phyloP scores from a whole-genome alignment of 2,329 filamentous ascomycete genomes.

The Nigrospora osmanthi region DNA sequence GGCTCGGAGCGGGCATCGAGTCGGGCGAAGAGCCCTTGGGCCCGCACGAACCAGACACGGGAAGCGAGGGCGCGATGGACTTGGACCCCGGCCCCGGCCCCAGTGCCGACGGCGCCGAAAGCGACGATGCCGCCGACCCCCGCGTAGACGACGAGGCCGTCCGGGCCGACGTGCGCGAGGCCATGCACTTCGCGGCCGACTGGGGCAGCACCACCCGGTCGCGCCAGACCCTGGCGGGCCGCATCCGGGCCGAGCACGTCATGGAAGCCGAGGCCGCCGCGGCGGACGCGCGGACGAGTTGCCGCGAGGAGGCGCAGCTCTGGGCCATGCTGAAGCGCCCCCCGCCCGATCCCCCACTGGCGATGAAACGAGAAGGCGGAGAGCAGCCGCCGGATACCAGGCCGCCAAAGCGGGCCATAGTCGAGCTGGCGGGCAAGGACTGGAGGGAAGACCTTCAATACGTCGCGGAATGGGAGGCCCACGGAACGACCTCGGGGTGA shows the following conservation, averaged over 20 bases:
- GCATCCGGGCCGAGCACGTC: constrained; percentile 15
- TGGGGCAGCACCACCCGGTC: constrained; percentile 8
- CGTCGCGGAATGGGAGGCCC: background rate
- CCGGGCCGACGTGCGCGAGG: constrained; percentile 13
- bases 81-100: background rate
- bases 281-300: constrained; percentile 9
- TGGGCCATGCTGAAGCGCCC: constrained; percentile 11
- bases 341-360: background rate
- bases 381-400: background rate
- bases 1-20: too few species aligned
- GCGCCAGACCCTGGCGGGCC: constrained; percentile 8
- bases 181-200: constrained; percentile 11
- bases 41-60: too few species aligned
- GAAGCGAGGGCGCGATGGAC: background rate
- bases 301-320: constrained; percentile 14
- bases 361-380: background rate
- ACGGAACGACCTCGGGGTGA: background rate
- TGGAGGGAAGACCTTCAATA: background rate
- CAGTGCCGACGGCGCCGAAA: background rate
- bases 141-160: constrained; percentile 3
- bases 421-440: background rate
- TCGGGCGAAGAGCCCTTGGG: too few species aligned
- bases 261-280: constrained; percentile 15
- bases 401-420: background rate
- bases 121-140: background rate